Evolutionary conservation across 2,329 filamentous ascomycete genomes (phyloP).

Genomic region (Sporothrix mexicana): DNA sequence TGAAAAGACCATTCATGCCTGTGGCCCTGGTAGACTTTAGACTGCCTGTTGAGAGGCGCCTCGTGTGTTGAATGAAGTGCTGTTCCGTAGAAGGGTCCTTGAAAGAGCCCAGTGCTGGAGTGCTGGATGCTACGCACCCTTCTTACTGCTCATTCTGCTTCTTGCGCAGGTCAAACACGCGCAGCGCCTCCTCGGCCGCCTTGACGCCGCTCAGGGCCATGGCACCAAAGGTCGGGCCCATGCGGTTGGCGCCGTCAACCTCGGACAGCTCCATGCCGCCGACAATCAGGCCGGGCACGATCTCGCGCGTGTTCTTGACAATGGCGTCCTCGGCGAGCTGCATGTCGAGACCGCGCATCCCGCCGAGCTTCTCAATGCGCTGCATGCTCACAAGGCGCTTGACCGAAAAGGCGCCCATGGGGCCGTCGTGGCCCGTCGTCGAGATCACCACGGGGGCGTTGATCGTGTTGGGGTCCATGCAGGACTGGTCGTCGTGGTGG

Average conservation of each 20-base stretch:
- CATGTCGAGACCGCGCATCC: constrained; percentile 95
- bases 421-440: constrained; percentile 88
- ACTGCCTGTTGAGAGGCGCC: constrained; percentile 20
- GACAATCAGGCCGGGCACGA: constrained; percentile 87
- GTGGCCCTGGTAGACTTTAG: neutral
- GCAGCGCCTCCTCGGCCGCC: constrained; percentile 84
- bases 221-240: constrained; percentile 88
- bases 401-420: constrained; percentile 88
- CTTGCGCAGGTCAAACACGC: constrained; percentile 77
- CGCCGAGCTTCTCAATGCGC: constrained; percentile 79
- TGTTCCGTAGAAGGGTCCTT: too few species aligned
- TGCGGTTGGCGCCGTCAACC: constrained; percentile 88
- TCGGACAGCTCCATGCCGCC: constrained; percentile 94
- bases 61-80: neutral
- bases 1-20: neutral
- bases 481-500: constrained; percentile 87
- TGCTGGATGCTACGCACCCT: neutral
- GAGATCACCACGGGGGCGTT: constrained; percentile 88
- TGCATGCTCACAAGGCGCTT: constrained; percentile 92
- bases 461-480: constrained; percentile 98
- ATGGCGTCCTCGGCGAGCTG: constrained; percentile 90
- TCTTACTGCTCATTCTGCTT: constrained; percentile 32
- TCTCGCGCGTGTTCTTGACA: constrained; percentile 87
- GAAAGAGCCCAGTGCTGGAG: too few species aligned
- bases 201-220: constrained; percentile 90